Evolutionary conservation across 805 yeast species (phyloP).

Genomic region (Monosporozyma siamensis): DNA sequence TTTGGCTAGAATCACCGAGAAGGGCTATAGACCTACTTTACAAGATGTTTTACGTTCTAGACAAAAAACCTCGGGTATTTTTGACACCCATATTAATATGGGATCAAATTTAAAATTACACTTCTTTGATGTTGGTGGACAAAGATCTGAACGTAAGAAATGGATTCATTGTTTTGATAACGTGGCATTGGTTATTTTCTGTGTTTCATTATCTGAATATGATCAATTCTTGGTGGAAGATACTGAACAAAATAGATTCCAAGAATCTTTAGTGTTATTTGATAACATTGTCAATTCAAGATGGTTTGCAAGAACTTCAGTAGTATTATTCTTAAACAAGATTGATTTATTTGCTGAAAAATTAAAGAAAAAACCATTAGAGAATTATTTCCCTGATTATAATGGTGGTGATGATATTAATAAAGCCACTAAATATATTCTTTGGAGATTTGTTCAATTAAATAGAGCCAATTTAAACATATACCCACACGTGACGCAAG

Average conservation of each 20-base stretch:
- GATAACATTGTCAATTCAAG: conserved; percentile 87
- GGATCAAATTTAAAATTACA: conserved; percentile 52
- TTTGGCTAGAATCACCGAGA: conserved; percentile 41
- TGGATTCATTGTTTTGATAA: conserved; percentile 97
- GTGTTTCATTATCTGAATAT: conserved; percentile 85
- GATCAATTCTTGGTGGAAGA: conserved; percentile 81
- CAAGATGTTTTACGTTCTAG: conserved; percentile 79
- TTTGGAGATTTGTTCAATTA: conserved; percentile 81
- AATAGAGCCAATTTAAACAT: conserved; percentile 74
- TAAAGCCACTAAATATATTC: conserved; percentile 83
- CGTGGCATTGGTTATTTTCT: conserved; percentile 79
- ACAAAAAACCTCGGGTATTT: conserved; percentile 87
- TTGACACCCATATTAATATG: conserved; percentile 70
- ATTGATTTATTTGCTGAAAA: conserved; percentile 86
- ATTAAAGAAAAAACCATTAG: conserved; percentile 70
- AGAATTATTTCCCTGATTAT: conserved; percentile 79
- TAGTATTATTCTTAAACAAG: conserved; percentile 79
- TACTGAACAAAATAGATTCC: conserved; percentile 62
- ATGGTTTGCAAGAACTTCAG: conserved; percentile 84
- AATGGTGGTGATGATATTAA: conserved; percentile 83
- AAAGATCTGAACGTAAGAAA: conserved; percentile 87
- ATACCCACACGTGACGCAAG: conserved; percentile 89
- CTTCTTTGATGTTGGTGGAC: conserved; percentile 88
- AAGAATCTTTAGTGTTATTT: conserved; percentile 73
- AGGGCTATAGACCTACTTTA: conserved; percentile 57